Base-by-base conservation (phyloP, 371 early-diverging fungal species). In the Circinella minor region DNA sequence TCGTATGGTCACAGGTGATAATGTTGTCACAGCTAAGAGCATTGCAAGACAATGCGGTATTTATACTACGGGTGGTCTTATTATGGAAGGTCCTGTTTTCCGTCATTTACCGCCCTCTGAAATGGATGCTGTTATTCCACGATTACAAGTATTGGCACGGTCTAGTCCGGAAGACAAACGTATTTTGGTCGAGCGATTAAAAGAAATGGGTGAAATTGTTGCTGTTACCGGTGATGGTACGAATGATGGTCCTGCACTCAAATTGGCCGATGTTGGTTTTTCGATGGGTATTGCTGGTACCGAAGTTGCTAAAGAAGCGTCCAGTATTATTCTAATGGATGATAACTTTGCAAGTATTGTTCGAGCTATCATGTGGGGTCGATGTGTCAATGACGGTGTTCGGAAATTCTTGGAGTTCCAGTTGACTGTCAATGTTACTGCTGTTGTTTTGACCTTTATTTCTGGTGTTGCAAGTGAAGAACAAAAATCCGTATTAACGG, bases 1-100 rank as follows among this genome's bases (percentile, higher is more conserved):
- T 8, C 87, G 92, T 3, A 95, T 95, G 95, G 93, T 95, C 9
- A 94, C 94, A 20, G 94, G 94, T 62, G 94, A 94, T 72, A 90
- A 91, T 69, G 76, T 92, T 70, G 62, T 85, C 61, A 93, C 92
- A n/a, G 93, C 94, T 36, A 85, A 85, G 70, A 82, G 87, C 17
- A 92, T 94, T 68, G 94, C 93, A 13, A 77, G 78, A 20, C 88
- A 92, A 73, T 89, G 90, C 65, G 89, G 89, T 38, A 92, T 94
- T 63, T 87, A 87, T 64, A 82, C 77, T 0, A 69, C 78, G 20
- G 88, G 90, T 27, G 84, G 90, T 20, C 67, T 85, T 14, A 85
- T 87, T 14, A 90, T 94, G 85, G 90, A 89, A 62, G 94, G 94
- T 3, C 83, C 89, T 15, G 78, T 77, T 4, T 92, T 93, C 80